Evolutionary conservation across 116 monocot genomes (phyloP).

Genomic region (Papilionanthe hybrid): DNA sequence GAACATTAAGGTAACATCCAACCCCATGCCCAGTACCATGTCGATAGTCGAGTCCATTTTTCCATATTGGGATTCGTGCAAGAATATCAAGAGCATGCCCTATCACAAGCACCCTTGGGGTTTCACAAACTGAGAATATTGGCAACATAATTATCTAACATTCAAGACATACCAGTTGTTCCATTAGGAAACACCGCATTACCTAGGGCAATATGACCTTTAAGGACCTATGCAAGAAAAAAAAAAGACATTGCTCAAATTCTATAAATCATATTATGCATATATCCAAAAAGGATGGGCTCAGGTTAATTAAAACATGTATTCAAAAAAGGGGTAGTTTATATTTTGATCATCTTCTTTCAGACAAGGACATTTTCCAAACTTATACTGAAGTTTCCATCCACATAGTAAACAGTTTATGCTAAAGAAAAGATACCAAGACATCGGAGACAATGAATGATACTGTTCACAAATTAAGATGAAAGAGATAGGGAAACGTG

Average conservation of each 20-base stretch:
- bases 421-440: conserved; percentile 19
- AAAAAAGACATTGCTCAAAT: neutral
- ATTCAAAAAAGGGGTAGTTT: conserved; percentile 72
- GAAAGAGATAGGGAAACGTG: no score
- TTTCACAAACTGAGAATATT: neutral
- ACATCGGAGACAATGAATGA: neutral
- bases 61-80: conserved; percentile 88
- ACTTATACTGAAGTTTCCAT: conserved; percentile 86
- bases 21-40: conserved; percentile 99
- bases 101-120: conserved; percentile 16
- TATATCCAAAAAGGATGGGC: neutral
- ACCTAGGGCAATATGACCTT: conserved; percentile 96
- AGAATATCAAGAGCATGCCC: conserved; percentile 92
- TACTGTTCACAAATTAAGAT: no score
- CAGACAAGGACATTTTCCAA: conserved; percentile 30
- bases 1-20: conserved; percentile 93
- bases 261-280: neutral
- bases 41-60: conserved; percentile 90
- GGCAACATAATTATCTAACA: neutral
- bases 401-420: conserved; percentile 97
- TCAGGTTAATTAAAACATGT: conserved; percentile 14
- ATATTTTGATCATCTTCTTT: conserved; percentile 23
- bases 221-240: conserved; percentile 55
- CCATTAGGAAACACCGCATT: conserved; percentile 87
- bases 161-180: conserved; percentile 63